Base-by-base conservation (phyloP, 176 grass and related monocot species). In the Musa itinerans region DNA sequence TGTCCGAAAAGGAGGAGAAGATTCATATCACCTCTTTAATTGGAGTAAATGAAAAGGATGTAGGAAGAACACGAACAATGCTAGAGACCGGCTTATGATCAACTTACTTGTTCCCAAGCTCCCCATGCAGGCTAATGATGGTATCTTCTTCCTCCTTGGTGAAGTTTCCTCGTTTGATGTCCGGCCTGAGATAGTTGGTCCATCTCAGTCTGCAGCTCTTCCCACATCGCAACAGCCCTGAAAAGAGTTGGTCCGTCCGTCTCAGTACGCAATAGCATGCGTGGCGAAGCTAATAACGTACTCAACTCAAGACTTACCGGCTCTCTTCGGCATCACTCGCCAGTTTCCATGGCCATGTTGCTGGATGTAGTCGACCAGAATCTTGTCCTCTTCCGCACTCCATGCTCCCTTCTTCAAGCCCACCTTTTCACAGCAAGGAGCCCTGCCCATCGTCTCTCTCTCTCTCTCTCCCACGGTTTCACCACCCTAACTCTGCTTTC, bases 131-230 rank as follows among this genome's bases (percentile, higher is more conserved):
- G 27, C 7, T 69, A 8, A 69, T 69, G 5, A 69, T 69, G 43
- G 17, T 27, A 9, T 69, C 67, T 10, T 69, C 67, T 19, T 69
- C 67, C 27, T 69, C 34, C 16, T 50, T 29, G 43, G 34, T 43
- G 43, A 69, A 50, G 16, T 48, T 20, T 50, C 67, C 67, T 19
- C 67, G 16, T 16, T 73, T 73, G n/a, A 73, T 54, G 14, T 25
- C 71, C 3, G 71, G 71, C 11, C 52, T 53, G 10, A 73, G 19
- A n/a, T 73, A 73, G 52, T 73, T 73, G 1, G 24, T 73, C 71
- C 71, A 73, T 22, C 71, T 48, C 52, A 73, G 23, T 26, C 71
- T 73, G 52, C 71, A 73, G 17, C 71, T 73, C 71, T 73, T 73
- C 24, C 71, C 71, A 25, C 52, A 48, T 10, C 67, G 17, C 57